Conservation (phyloP, 1,284 basidiomycete genomes). For the Chondrostereum purpureum region DNA sequence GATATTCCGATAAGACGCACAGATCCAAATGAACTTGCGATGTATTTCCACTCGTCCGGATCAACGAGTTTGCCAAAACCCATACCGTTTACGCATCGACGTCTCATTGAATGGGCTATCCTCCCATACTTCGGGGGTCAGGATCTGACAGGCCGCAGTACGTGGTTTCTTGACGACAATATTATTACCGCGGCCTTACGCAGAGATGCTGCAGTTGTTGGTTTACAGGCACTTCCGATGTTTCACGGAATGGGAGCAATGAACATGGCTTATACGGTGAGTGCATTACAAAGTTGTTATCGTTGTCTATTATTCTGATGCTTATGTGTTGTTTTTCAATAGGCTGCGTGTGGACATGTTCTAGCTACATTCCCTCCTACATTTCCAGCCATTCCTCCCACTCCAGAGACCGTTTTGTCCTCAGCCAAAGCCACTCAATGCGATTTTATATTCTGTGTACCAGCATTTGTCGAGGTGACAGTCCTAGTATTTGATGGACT, state of each 20-base stretch:
- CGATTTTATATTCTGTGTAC: slow-evolving; percentile 19
- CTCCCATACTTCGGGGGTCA: slow-evolving; percentile 9
- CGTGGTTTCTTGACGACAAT: too few species aligned
- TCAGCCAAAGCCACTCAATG: slow-evolving; percentile 13
- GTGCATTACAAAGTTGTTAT: too few species aligned
- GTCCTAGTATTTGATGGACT: neutral
- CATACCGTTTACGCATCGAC: slow-evolving; percentile 10
- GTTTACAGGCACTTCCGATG: slow-evolving; percentile 12
- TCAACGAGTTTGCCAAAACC: slow-evolving; percentile 16
- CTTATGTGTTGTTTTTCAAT: neutral
- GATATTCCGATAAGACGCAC: neutral
- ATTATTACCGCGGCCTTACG: too few species aligned
- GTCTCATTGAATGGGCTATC: slow-evolving; percentile 2
- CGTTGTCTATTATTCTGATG: neutral
- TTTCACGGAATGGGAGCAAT: slow-evolving; percentile 13
- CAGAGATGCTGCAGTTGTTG: slow-evolving; percentile 3
- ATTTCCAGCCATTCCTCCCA: slow-evolving; percentile 18
- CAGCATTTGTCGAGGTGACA: slow-evolving; percentile 23
- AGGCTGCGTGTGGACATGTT: slow-evolving; percentile 20
- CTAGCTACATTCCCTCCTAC: slow-evolving; percentile 18
- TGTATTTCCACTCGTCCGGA: slow-evolving; percentile 5
- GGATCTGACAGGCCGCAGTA: slow-evolving; percentile 6
- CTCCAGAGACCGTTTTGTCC: slow-evolving; percentile 19
- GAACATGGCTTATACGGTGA: slow-evolving; percentile 9
- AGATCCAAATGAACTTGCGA: neutral